Evolutionary conservation across 352 stramenopile species (phyloP).

Genomic region (Phytopythium chamaehyphon): DNA sequence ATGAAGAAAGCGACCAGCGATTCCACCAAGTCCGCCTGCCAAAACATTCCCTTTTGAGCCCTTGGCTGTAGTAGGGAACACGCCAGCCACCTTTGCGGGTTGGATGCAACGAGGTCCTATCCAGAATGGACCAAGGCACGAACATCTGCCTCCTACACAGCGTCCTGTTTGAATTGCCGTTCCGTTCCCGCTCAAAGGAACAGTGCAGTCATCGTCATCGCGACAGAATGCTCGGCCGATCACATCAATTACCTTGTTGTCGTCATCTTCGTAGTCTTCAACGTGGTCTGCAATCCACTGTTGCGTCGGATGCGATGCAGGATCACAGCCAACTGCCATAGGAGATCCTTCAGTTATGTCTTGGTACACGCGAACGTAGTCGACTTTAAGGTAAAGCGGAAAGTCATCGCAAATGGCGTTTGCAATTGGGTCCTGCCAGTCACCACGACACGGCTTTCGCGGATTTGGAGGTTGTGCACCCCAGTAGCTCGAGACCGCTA

Average conservation of each 20-base stretch:
- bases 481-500: slow-evolving; percentile 91
- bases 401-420: slow-evolving; percentile 65
- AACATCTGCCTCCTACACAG: neutral
- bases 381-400: slow-evolving; percentile 69
- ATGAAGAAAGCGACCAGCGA: neutral
- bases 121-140: slow-evolving; percentile 5
- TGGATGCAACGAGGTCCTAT: slow-evolving; percentile 4
- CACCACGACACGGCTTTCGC: slow-evolving; percentile 44
- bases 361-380: slow-evolving; percentile 82
- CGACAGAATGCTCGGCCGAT: slow-evolving; percentile 55
- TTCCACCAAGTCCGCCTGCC: neutral
- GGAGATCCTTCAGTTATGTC: slow-evolving; percentile 27
- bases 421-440: slow-evolving; percentile 30
- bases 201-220: slow-evolving; percentile 53
- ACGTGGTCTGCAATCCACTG: slow-evolving; percentile 79
- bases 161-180: neutral
- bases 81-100: neutral
- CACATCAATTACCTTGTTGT: slow-evolving; percentile 61
- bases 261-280: slow-evolving; percentile 62
- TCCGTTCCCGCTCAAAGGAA: slow-evolving; percentile 2
- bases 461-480: slow-evolving; percentile 65
- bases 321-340: slow-evolving; percentile 64
- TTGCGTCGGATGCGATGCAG: slow-evolving; percentile 51
- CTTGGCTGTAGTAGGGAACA: slow-evolving; percentile 1
- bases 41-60: neutral